These are phyloP conservation scores for Ophiorrhiza pumila DNA, from an alignment of 257 asterid species.

Conservation along the genomic window DNA sequence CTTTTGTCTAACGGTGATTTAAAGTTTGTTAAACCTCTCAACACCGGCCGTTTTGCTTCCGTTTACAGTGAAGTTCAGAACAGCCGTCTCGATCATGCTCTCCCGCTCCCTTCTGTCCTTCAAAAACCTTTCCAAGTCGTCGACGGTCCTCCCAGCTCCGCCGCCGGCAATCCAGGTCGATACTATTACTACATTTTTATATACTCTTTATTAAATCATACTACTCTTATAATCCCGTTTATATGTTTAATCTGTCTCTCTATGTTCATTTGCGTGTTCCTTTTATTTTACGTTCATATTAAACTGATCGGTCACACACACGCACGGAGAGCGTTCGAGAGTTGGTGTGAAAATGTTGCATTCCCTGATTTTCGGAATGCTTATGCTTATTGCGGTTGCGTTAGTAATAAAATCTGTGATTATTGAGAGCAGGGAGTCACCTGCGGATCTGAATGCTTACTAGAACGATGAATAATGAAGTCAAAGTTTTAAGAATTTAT, in stretches of 20 bases:
- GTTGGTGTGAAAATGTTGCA: background rate
- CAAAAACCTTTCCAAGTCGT: slow-evolving; percentile 59
- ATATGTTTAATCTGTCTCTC: no score
- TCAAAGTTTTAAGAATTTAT: slow-evolving; percentile 3
- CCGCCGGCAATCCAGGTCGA: slow-evolving; percentile 97
- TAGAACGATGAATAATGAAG: background rate
- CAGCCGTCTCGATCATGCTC: slow-evolving; percentile 82
- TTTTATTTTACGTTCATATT: background rate
- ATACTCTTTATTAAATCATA: background rate
- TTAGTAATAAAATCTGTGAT: background rate
- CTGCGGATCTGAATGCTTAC: background rate
- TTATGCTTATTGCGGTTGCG: background rate
- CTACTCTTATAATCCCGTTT: no score
- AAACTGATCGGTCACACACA: background rate
- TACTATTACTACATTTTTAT: background rate
- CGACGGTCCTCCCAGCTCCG: slow-evolving; percentile 86
- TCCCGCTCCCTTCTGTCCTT: slow-evolving; percentile 84
- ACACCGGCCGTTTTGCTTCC: slow-evolving; percentile 48
- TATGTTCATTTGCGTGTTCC: no score
- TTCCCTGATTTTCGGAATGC: background rate
- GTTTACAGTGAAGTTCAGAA: slow-evolving; percentile 89
- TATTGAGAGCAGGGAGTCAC: background rate
- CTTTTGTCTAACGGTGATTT: slow-evolving; percentile 33
- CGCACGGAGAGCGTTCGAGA: background rate
- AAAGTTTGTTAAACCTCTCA: slow-evolving; percentile 29